Evolutionary conservation across 2,329 filamentous ascomycete genomes (phyloP), one percentile per base, ranked within the genome.

Genomic region (Gnomoniopsis sp.): DNA sequence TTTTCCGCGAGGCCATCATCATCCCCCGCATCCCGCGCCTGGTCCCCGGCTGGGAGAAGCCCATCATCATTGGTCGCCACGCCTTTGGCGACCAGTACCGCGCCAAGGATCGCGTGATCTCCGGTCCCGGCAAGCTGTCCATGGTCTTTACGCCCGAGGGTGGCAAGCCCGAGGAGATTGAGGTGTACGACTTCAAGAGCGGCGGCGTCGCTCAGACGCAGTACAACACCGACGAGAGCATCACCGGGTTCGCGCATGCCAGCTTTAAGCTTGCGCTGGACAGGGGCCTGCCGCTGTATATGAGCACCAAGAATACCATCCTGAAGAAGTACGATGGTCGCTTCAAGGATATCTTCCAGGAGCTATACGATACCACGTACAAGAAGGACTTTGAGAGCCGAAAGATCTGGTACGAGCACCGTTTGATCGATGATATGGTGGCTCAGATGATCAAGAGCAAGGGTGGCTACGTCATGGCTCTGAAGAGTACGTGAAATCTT

Each of bases 291-390:
- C 95, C 95, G n/a, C 82, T 99, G 70, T 99, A 98, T 83, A 96
- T 98, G 93, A 96, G 91, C 84, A 99, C 95, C 77, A 99, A 99
- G 89, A 98, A 98, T 84, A 99, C 95, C 68, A 99, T 99, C 69
- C 81, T 99, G 67, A 99, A 99, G 84, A 93, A 93, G 77, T 99
- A 99, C 79, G 95, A 99, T 72, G 95, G 95, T 55, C 86, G 90
- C 69, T 99, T 99, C 86, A 98, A 98, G 88, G 95, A 99, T 72
- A 96, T 98, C 75, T 99, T 99, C 87, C 90, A 99, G 84, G 90
- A 96, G 71, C 86, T 98, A 69, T 99, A 93, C 78, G 91, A 98
- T 64, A 84, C 82, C 60, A 79, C 88, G 68, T 99, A 98, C 83
- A 88, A 90, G 83, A 83, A 85, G 74, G 84, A 91, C 48, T 98